A percentile compares a stretch with the other conserved stretches of the same genome.
phyloP scores from a whole-genome alignment of 768 basidiomycete species.

The Amanita brunnescens region DNA sequence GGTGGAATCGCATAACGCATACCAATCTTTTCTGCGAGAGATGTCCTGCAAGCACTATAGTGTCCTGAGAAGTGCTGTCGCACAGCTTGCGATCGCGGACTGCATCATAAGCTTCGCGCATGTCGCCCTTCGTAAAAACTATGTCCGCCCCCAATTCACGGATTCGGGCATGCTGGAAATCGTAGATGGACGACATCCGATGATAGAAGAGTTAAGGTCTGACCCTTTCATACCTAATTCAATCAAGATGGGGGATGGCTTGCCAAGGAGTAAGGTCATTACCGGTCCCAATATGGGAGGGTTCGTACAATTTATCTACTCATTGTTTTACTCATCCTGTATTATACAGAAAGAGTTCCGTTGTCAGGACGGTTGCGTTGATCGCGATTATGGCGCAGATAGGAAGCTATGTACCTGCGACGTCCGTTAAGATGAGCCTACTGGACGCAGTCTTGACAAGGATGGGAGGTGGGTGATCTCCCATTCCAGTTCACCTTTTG shows the following conservation, averaged over 20 bases:
- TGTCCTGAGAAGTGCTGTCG: slow-evolving; percentile 63
- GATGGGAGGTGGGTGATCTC: slow-evolving; percentile 63
- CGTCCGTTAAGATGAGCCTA: slow-evolving; percentile 62
- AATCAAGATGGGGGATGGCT: slow-evolving; percentile 49
- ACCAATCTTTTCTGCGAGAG: slow-evolving; percentile 56
- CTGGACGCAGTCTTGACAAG: slow-evolving; percentile 81
- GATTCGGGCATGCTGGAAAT: slow-evolving; percentile 65
- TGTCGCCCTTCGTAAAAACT: slow-evolving; percentile 68
- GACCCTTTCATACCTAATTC: slow-evolving; percentile 87
- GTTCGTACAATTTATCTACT: slow-evolving; percentile 20
- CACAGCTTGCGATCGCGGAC: slow-evolving; percentile 77
- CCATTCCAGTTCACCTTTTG: neutral
- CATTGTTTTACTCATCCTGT: neutral
- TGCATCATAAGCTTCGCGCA: slow-evolving; percentile 80
- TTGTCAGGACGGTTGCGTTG: slow-evolving; percentile 70
- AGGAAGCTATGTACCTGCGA: slow-evolving; percentile 89
- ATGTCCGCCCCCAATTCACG: slow-evolving; percentile 69
- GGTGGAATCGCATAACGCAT: slow-evolving; percentile 59
- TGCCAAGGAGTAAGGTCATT: slow-evolving; percentile 55
- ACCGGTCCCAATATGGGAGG: slow-evolving; percentile 86
- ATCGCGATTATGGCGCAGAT: slow-evolving; percentile 82
- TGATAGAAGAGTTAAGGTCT: slow-evolving; percentile 71
- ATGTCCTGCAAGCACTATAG: slow-evolving; percentile 63
- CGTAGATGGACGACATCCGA: slow-evolving; percentile 82
- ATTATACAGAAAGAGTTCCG: slow-evolving; percentile 64